Percentiles rank a stretch among this genome's conserved stretches.
phyloP scores from a whole-genome alignment of 805 yeast species.

The Yamadazyma sp. region DNA sequence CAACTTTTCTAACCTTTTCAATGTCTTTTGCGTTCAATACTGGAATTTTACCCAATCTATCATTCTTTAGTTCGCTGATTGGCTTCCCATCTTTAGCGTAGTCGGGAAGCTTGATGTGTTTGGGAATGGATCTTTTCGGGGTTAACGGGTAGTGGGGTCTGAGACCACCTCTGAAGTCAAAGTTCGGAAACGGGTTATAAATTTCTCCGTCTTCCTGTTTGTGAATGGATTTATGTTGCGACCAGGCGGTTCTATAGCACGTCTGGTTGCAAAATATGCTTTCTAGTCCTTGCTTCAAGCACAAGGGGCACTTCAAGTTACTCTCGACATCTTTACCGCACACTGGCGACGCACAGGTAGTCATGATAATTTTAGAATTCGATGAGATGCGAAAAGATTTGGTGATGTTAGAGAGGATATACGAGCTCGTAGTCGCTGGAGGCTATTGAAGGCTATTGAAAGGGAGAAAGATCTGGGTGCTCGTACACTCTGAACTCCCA shows the following conservation, averaged over 20 bases:
- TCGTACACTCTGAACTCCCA: too few relatives aligned
- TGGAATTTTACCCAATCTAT: slow-evolving; percentile 64
- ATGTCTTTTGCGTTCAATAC: slow-evolving; percentile 67
- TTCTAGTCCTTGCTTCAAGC: slow-evolving; percentile 68
- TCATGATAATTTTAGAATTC: slow-evolving; percentile 7
- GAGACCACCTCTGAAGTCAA: slow-evolving; percentile 68
- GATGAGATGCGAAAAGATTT: too few relatives aligned
- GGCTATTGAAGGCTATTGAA: too few relatives aligned
- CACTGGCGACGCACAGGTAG: slow-evolving; percentile 68
- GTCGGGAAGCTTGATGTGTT: slow-evolving; percentile 72
- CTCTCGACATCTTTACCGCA: slow-evolving; percentile 84
- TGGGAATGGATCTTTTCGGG: slow-evolving; percentile 70
- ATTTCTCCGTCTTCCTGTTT: slow-evolving; percentile 52
- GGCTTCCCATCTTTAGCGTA: slow-evolving; percentile 84
- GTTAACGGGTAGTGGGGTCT: slow-evolving; percentile 82
- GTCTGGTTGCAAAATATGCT: slow-evolving; percentile 76
- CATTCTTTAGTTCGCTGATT: slow-evolving; percentile 68
- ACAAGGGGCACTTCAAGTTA: slow-evolving; percentile 83
- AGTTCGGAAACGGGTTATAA: slow-evolving; percentile 87
- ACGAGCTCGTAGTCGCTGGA: too few relatives aligned
- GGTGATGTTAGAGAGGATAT: too few relatives aligned
- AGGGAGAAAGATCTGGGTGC: too few relatives aligned
- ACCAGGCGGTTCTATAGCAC: slow-evolving; percentile 76
- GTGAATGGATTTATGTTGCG: slow-evolving; percentile 75
- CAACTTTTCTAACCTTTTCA: slow-evolving; percentile 72